These are phyloP conservation scores for Eucalyptus sp. DNA, from an alignment of 345 rosid species.

Conservation along the genomic window DNA sequence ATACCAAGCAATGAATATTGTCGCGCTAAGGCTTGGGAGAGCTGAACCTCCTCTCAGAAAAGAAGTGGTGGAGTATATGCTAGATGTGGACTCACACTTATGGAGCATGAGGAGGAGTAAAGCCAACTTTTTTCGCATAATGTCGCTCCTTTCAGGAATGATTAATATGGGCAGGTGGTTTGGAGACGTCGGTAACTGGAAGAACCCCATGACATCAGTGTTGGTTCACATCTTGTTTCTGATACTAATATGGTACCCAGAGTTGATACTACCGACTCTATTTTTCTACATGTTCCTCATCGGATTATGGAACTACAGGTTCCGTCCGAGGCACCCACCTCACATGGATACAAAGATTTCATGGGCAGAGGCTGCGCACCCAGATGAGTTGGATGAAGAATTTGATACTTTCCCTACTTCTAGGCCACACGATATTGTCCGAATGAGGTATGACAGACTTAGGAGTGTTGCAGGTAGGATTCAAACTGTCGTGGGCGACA, in stretches of 20 bases:
- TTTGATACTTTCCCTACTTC: conserved; percentile 77
- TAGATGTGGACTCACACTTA: conserved; percentile 75
- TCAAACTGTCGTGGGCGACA: conserved; percentile 67
- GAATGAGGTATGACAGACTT: conserved; percentile 67
- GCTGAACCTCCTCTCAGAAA: conserved; percentile 82
- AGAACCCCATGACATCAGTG: conserved; percentile 51
- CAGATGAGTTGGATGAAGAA: conserved; percentile 81
- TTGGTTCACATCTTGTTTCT: conserved; percentile 54
- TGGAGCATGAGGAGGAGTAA: conserved; percentile 97
- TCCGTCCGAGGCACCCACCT: conserved; percentile 55
- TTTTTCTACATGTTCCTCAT: conserved; percentile 70
- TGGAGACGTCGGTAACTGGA: conserved; percentile 59
- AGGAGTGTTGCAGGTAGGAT: conserved; percentile 76
- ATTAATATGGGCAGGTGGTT: conserved; percentile 43
- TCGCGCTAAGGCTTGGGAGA: conserved; percentile 57
- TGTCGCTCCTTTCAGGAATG: conserved; percentile 45
- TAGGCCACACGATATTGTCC: conserved; percentile 33
- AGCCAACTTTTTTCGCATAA: conserved; percentile 76
- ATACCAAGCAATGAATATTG: conserved; percentile 78
- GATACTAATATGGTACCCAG: conserved; percentile 65
- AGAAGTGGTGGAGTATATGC: conserved; percentile 82
- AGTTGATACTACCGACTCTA: conserved; percentile 54
- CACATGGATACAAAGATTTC: conserved; percentile 76
- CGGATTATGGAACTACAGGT: conserved; percentile 71
- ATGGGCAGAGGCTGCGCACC: conserved; percentile 60